Base-by-base conservation (phyloP, 2,329 filamentous ascomycete genomes). In the Teratosphaeria pseudoeucalypti region DNA sequence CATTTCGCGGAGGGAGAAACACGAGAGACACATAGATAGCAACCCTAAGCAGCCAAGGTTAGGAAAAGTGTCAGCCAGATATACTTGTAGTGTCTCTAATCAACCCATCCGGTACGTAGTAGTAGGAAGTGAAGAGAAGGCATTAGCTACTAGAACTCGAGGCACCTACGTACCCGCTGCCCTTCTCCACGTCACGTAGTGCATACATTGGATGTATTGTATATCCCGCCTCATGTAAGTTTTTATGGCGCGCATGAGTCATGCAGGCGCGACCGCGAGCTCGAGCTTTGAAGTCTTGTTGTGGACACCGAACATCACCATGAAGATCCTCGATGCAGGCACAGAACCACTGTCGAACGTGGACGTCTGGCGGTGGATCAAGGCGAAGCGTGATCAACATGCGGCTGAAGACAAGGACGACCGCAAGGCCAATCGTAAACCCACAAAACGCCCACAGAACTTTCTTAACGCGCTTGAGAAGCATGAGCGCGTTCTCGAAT, bases 311-410 rank as follows among this genome's bases (percentile, higher is more conserved):
- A 10, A 23, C 16, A 49, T 49, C 43, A 60, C 7, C 14, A 68
- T 70, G 65, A 68, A 71, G 62, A 68, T 73, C 60, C 66, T 73
- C 61, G 70, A 73, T 57, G 70, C 71, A 2, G 71, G 71, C 59
- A 72, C 71, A 39, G 66, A 70, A 32, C 65, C 64, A 47, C 63
- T 74, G 55, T 70, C 70, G 54, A 73, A 74, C 62, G 65, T 67
- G 47, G 72, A 73, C 57, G 71, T 73, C 49, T 65, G 72, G 27
- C 65, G 69, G 57, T 73, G 67, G 66, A 63, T 73, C 57, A 57
- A 63, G 34, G 61, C 64, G 23, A 73, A 72, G 54, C 67, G 67
- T 54, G 60, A 60, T 6, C 70, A 72, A 57, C 68, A 72, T 60
- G 58, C 62, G n/a, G 55, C 54, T 29, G 71, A 73, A 64, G 70